phyloP scores from a whole-genome alignment of 2,329 filamentous ascomycete genomes.

The Bipolaris sorokiniana region DNA sequence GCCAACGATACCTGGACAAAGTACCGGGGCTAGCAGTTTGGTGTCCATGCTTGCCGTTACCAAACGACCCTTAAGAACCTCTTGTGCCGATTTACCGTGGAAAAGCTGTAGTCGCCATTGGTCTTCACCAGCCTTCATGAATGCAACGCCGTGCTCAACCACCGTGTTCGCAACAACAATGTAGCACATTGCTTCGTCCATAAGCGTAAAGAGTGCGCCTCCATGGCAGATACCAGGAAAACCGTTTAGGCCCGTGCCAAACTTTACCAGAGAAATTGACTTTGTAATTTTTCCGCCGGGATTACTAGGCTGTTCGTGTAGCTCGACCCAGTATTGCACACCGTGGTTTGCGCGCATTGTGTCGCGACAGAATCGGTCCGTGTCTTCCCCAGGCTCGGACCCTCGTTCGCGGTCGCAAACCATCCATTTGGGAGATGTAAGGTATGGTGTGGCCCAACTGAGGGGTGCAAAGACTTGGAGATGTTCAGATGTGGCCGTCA shows the following conservation, averaged over 20 bases:
- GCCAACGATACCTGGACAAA: conserved; percentile 33
- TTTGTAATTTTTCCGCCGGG: conserved; percentile 19
- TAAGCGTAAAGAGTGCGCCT: conserved; percentile 67
- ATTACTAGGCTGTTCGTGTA: conserved; percentile 24
- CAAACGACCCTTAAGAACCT: conserved; percentile 26
- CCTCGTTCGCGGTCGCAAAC: conserved; percentile 23
- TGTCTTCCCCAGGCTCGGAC: conserved; percentile 8
- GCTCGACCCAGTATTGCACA: conserved; percentile 29
- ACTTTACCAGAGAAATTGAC: conserved; percentile 28
- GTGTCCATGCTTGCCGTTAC: conserved; percentile 32
- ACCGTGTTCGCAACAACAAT: conserved; percentile 27
- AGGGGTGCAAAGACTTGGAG: conserved; percentile 30
- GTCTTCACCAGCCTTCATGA: conserved; percentile 8
- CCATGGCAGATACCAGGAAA: conserved; percentile 75
- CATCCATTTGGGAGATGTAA: conserved; percentile 30
- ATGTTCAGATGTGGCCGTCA: conserved; percentile 15
- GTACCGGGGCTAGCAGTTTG: conserved; percentile 31
- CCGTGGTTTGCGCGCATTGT: conserved; percentile 26
- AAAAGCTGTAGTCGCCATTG: conserved; percentile 10
- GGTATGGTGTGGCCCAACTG: conserved; percentile 30
- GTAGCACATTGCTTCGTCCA: conserved; percentile 64
- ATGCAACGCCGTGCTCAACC: conserved; percentile 10
- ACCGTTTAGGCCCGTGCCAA: conserved; percentile 56
- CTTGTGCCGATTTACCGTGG: conserved; percentile 16
- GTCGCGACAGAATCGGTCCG: conserved; percentile 24